phyloP scores from a whole-genome alignment of 2,329 filamentous ascomycete species.

The Zasmidium cellare region DNA sequence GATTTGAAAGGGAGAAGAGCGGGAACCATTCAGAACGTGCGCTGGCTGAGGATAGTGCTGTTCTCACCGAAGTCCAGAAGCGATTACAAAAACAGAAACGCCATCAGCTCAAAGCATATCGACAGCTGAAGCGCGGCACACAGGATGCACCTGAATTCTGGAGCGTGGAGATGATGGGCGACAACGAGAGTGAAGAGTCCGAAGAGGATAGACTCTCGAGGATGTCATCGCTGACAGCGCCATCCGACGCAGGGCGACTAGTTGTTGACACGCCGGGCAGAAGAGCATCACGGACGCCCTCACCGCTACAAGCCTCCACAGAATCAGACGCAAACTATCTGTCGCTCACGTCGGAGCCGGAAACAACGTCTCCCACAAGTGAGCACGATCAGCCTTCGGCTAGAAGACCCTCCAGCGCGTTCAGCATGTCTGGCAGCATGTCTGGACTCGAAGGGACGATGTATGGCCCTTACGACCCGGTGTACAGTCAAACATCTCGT shows the following conservation, averaged over 20 bases:
- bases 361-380: conserved; percentile 19
- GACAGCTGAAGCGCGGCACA: conserved; percentile 27
- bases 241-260: conserved; percentile 23
- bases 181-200: conserved; percentile 52
- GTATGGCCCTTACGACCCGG: conserved; percentile 67
- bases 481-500: conserved; percentile 45
- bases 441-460: conserved; percentile 72
- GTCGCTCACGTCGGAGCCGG: conserved; percentile 31
- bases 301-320: conserved; percentile 22
- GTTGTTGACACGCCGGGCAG: conserved; percentile 15
- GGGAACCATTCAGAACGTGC: conserved; percentile 46
- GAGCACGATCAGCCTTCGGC: conserved; percentile 6
- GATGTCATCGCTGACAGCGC: conserved; percentile 35
- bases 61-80: conserved; percentile 49
- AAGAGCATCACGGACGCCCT: conserved; percentile 28
- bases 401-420: conserved; percentile 9
- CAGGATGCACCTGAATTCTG: conserved; percentile 63
- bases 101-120: conserved; percentile 36
- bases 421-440: conserved; percentile 34
- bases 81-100: conserved; percentile 55
- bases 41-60: conserved; percentile 45
- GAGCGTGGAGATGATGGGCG: conserved; percentile 79
- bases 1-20: conserved; percentile 71
- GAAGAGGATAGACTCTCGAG: conserved; percentile 37
- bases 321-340: conserved; percentile 14